Evolutionary conservation across 75 land plant species (phyloP).

Genomic region (Adiantum capillusveneris): DNA sequence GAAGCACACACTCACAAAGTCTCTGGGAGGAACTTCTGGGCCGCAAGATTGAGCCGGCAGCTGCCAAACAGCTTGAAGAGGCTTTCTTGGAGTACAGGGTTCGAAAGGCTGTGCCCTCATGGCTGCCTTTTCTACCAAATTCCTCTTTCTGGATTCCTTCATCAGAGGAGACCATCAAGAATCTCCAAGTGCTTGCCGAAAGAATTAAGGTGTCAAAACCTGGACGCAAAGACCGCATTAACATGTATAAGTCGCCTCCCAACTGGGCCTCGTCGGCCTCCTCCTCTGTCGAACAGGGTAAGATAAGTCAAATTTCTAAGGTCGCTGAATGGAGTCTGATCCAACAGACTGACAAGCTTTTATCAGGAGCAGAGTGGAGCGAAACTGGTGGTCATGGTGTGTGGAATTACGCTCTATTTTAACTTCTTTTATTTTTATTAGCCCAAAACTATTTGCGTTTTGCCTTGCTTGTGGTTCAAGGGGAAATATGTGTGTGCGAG

Average conservation of each 20-base stretch:
- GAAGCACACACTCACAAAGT: not conserved
- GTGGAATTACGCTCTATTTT: too few species aligned
- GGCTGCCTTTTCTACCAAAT: conserved; percentile 6
- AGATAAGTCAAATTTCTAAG: not conserved
- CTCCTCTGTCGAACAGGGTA: not conserved
- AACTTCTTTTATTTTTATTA: too few species aligned
- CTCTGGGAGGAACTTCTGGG: conserved; percentile 6
- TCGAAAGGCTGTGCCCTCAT: conserved; percentile 2
- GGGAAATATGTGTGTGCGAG: too few species aligned
- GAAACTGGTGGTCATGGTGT: too few species aligned
- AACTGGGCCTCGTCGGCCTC: not conserved
- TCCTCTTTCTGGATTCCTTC: conserved; percentile 11
- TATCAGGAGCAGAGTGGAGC: not conserved
- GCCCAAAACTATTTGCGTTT: too few species aligned
- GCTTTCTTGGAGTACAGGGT: conserved; percentile 8
- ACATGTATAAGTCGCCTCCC: not conserved
- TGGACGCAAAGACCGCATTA: not conserved
- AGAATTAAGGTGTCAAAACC: conserved; percentile 1
- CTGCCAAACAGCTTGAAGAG: conserved; percentile 1
- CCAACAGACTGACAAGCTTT: conserved; percentile 3
- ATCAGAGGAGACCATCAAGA: conserved; percentile 5
- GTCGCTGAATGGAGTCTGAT: conserved; percentile 3
- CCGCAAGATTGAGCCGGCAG: not conserved
- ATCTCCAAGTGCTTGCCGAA: conserved; percentile 1
- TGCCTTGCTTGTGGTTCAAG: too few species aligned